Conservation (phyloP, 306 rosid species). For the Phaseolus lunatus region DNA sequence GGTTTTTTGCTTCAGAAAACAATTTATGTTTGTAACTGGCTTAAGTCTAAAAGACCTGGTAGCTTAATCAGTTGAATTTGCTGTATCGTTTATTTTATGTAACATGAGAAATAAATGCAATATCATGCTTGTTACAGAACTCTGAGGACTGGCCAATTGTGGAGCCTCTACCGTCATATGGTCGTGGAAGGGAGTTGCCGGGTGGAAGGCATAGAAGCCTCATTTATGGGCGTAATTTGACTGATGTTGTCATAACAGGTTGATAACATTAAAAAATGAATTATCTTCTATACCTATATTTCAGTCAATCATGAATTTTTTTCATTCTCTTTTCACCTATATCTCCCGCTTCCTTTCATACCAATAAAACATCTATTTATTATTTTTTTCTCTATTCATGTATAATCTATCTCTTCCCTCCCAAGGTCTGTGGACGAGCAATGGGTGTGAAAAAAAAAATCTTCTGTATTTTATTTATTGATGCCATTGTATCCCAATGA, state of each 20-base stretch:
- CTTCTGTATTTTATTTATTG: slow-evolving; percentile 30
- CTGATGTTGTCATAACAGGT: slow-evolving; percentile 85
- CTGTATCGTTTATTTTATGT: slow-evolving; percentile 25
- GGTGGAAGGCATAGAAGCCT: slow-evolving; percentile 84
- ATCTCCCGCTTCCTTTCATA: background rate
- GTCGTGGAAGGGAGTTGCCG: slow-evolving; percentile 88
- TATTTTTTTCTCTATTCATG: background rate
- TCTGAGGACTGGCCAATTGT: slow-evolving; percentile 73
- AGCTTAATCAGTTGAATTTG: slow-evolving; percentile 24
- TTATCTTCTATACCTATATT: slow-evolving; percentile 13
- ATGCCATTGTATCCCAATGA: slow-evolving; percentile 47
- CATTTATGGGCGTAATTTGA: slow-evolving; percentile 72
- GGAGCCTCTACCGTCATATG: slow-evolving; percentile 86
- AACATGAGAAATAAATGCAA: slow-evolving; percentile 34
- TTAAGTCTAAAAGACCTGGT: no score
- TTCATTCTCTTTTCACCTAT: background rate
- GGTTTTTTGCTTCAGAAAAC: slow-evolving; percentile 7
- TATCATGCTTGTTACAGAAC: slow-evolving; percentile 56
- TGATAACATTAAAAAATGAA: slow-evolving; percentile 30
- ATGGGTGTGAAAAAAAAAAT: background rate
- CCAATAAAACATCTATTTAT: background rate
- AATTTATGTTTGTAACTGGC: slow-evolving; percentile 12
- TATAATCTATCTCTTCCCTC: background rate
- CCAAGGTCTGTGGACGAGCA: background rate
- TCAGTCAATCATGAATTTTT: background rate